Evolutionary conservation across 805 yeast genomes (phyloP), one percentile per base, ranked within the genome.

Genomic region (Clavispora santaluciae): DNA sequence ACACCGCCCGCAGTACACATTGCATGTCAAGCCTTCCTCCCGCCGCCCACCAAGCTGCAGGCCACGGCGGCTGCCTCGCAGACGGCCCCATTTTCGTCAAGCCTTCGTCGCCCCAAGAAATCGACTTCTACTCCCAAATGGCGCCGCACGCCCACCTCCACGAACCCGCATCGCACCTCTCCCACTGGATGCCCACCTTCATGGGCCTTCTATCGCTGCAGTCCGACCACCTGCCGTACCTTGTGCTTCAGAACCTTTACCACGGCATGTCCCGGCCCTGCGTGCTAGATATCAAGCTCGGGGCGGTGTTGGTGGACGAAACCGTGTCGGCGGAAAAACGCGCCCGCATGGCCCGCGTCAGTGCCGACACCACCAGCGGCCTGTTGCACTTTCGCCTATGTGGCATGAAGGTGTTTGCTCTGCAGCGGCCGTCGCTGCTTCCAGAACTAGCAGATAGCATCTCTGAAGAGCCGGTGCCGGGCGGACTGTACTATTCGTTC

Each of bases 261-360:
- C 57, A 73, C 40, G 87, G 87, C 0, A 85, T 71, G 55, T 55
- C 37, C 4, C 62, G 66, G 35, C 97, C 98, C 0, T 76, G 84
- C 40, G 73, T 93, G 2, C 54, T 91, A 46, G 99, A 91, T 58
- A 76, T 91, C 35, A 91, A 91, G 57, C 67, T 91, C 3, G 99
- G 99, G 0, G 60, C 78, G 5, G 55, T 72, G 8, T 63, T 91
- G 26, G 79, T 83, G 51, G 98, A 91, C 59, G 77, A 72, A 5
- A 22, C 48, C 6, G 55, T 48, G 4, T 11, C 50, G 6, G 50
- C 54, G 11, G 95, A 79, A 22, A 91, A 93, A 54, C 69, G 61
- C 12, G 62, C 61, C 37, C 60, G 98, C 31, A 63, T 91, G 54
- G 64, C 61, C 22, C 61, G 70, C 20, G 96, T 93, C 0, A 75